Base-by-base conservation (phyloP, 2,329 filamentous ascomycete genomes). In the Colletotrichum limetticola region DNA sequence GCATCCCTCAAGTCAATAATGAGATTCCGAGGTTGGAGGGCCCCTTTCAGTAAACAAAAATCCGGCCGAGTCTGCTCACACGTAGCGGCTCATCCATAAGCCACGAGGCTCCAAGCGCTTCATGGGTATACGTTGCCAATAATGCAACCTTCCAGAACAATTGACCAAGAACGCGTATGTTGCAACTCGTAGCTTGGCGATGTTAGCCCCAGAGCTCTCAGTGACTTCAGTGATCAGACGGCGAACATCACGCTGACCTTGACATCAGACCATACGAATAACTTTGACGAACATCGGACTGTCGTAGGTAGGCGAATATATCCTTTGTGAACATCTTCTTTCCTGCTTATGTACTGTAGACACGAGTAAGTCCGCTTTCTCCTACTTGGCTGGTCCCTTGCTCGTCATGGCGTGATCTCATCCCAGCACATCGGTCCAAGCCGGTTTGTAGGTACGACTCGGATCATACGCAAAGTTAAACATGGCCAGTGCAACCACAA, bases 11-110 rank as follows among this genome's bases (percentile, higher is more conserved):
- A 42, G 14, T 42, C 37, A 42, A 19, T 42, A 53, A 42, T 8
- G 42, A n/a, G 19, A 49, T 49, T 72, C 66, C 28, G 42, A 69
- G 55, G 59, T 35, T 59, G 32, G 66, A 63, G 59, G 49, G 55
- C 65, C 64, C 22, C 52, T 69, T 63, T 58, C 35, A 52, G 69
- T 28, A 35, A 24, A 26, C 30, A 49, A 6, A 8, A 49, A 49
- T n/a, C n/a, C 42, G 19, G 42, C 42, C 42, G 19, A 49, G 19
- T 49, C 42, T 49, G 42, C 16, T 49, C 42, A 49, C 42, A 8
- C 16, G 19, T 19, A 19, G 19, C 42, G 6, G 42, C 19, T 19
- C 7, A 19, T n/a, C 42, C 42, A 49, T 19, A 2, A 8, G 8
- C 19, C 16, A 49, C 4, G 16, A 49, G 19, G 42, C 19, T 19